These are phyloP conservation scores for Elsinoe ampelina DNA, from an alignment of 2,329 filamentous ascomycete genomes.

Conservation along the genomic window DNA sequence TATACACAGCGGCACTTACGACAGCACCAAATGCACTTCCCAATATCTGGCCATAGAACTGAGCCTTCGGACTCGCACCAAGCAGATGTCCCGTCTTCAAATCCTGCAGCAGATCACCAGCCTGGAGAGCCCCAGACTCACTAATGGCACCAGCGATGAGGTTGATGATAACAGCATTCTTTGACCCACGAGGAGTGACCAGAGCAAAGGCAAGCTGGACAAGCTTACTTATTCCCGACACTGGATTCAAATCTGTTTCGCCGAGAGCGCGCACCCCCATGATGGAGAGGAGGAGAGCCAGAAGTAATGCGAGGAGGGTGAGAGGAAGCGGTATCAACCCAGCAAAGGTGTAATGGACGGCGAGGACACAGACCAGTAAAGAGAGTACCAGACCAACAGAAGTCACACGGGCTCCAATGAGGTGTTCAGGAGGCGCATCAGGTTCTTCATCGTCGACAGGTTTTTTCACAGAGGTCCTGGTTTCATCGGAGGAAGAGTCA, in stretches of 20 bases:
- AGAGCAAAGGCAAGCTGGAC: constrained; percentile 92
- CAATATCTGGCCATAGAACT: constrained; percentile 94
- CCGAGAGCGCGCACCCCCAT: constrained; percentile 58
- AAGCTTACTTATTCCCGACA: constrained; percentile 92
- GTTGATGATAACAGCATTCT: constrained; percentile 88
- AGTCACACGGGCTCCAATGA: constrained; percentile 64
- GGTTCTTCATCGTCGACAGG: constrained; percentile 39
- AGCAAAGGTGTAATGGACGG: constrained; percentile 77
- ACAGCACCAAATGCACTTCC: constrained; percentile 79
- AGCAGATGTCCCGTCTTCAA: constrained; percentile 92
- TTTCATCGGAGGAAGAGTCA: constrained; percentile 17
- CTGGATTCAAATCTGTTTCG: constrained; percentile 90
- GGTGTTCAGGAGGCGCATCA: constrained; percentile 76
- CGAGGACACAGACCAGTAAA: constrained; percentile 66
- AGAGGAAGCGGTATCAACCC: constrained; percentile 71
- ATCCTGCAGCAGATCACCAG: constrained; percentile 93
- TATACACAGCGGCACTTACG: constrained; percentile 77
- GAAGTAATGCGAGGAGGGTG: constrained; percentile 71
- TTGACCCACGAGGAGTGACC: constrained; percentile 69
- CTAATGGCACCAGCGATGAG: constrained; percentile 84
- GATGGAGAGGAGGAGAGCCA: constrained; percentile 56
- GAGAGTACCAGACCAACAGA: constrained; percentile 67
- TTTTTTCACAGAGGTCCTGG: background rate
- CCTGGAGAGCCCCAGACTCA: constrained; percentile 79
- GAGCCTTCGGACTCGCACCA: constrained; percentile 83